Evolutionary conservation across 148 eudicot species (phyloP).

Genomic region (Nepenthes mirabilis): DNA sequence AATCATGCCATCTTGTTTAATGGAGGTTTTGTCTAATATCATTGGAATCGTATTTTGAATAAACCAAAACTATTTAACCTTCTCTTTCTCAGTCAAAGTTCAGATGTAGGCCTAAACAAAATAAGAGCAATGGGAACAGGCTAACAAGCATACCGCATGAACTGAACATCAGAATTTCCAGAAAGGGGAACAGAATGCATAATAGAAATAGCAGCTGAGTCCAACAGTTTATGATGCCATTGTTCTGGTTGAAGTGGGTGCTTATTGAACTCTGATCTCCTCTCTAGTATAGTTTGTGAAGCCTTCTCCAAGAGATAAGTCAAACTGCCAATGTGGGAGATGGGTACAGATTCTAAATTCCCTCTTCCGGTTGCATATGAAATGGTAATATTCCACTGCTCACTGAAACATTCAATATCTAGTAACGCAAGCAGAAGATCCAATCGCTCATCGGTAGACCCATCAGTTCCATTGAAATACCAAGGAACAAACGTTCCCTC

Average conservation of each 20-base stretch:
- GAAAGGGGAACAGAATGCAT: constrained; percentile 23
- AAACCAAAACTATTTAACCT: neutral
- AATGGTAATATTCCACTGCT: constrained; percentile 67
- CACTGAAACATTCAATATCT: constrained; percentile 48
- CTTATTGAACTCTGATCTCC: constrained; percentile 9
- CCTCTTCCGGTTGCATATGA: constrained; percentile 30
- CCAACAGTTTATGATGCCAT: constrained; percentile 73
- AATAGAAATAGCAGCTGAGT: constrained; percentile 50
- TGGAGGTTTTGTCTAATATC: too few species aligned
- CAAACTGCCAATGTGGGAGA: constrained; percentile 25
- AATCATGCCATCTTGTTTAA: too few species aligned
- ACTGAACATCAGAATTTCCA: constrained; percentile 31
- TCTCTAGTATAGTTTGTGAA: constrained; percentile 24
- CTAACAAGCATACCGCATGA: constrained; percentile 38
- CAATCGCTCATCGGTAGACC: constrained; percentile 38
- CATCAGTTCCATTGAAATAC: constrained; percentile 51
- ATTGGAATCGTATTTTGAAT: too few species aligned
- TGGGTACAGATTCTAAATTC: constrained; percentile 9
- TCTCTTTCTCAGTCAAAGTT: neutral
- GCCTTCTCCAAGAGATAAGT: constrained; percentile 57
- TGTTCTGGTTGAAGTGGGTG: constrained; percentile 14
- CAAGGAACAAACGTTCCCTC: constrained; percentile 55
- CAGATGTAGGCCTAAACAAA: neutral
- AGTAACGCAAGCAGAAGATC: constrained; percentile 77
- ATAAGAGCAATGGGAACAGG: neutral